Conservation (phyloP, 768 basidiomycete species). For the Boletus rex-veris region DNA sequence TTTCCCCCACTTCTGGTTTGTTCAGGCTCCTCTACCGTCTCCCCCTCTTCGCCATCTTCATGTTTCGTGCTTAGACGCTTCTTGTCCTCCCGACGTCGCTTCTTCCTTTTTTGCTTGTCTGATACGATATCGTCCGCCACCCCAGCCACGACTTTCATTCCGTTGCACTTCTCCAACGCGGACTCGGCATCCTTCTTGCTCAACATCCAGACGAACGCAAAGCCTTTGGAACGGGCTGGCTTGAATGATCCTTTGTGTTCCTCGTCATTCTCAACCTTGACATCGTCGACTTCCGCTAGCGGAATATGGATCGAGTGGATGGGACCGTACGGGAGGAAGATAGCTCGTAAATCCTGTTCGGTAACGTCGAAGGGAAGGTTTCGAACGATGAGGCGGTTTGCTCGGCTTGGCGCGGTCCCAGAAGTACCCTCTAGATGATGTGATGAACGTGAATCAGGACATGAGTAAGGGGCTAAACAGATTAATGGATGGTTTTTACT, state of each 20-base stretch:
- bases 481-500: slow-evolving; percentile 6
- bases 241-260: slow-evolving; percentile 15
- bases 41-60: slow-evolving; percentile 35
- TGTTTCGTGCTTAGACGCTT: slow-evolving; percentile 33
- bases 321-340: slow-evolving; percentile 86
- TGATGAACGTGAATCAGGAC: background rate
- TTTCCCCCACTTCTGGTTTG: slow-evolving; percentile 34
- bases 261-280: slow-evolving; percentile 30
- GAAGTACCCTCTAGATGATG: slow-evolving; percentile 27
- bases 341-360: slow-evolving; percentile 77
- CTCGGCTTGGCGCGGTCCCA: slow-evolving; percentile 56
- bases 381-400: slow-evolving; percentile 83
- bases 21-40: slow-evolving; percentile 35
- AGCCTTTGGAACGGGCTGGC: slow-evolving; percentile 58
- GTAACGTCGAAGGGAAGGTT: slow-evolving; percentile 85
- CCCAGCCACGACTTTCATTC: slow-evolving; percentile 63
- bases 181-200: slow-evolving; percentile 79
- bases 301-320: slow-evolving; percentile 86
- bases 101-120: slow-evolving; percentile 69
- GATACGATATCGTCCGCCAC: slow-evolving; percentile 52
- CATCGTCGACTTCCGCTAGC: slow-evolving; percentile 30
- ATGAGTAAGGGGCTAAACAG: background rate
- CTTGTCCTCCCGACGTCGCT: slow-evolving; percentile 51
- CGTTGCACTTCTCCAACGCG: slow-evolving; percentile 79
- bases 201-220: slow-evolving; percentile 95